Base-by-base conservation (phyloP, 768 basidiomycete genomes). In the Boletus speciosus region DNA sequence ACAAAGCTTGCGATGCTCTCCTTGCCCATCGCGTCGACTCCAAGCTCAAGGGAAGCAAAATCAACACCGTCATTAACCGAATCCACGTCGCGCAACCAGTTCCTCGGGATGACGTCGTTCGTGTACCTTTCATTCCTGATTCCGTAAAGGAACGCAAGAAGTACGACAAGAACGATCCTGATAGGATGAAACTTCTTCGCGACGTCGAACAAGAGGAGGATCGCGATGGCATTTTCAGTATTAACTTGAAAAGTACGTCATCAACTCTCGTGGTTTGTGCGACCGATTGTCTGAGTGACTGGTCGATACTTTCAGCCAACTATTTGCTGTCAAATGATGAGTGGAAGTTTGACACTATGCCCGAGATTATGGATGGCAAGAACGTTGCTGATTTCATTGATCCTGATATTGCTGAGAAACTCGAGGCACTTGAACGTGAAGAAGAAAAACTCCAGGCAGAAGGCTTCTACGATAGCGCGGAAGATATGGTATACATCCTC, bases 331-430 rank as follows among this genome's bases (percentile, higher is more conserved):
- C 84, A 23, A 85, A 97, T 67, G 84, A 89, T 36, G 87, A 90
- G 41, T 99, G 97, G 97, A 99, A 97, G 76, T 78, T 84, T 75
- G 97, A 99, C 66, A 79, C 83, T 60, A 88, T 98, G n/a, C 97
- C 97, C n/a, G 97, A 99, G 71, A 91, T 99, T 66, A 85, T 93
- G 86, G 85, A 98, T 61, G 97, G 97, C 74, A 98, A 98, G 82
- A 99, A 99, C 75, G 75, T 98, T 49, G 96, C 95, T 23, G 97
- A 99, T 77, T 99, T 99, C 58, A 90, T 98, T 71, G 96, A 98
- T 71, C 89, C 93, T 21, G 97, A 99, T 66, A 98, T 99, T 56
- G 86, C 84, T 19, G 95, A 95, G 73, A 96, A 94, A 73, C 85
- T 99, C 44, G 96, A 98, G 66, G 96, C 93, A 12, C 84, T 99